Conservation (phyloP, 306 rosid genomes). For the Fagus crenata region DNA sequence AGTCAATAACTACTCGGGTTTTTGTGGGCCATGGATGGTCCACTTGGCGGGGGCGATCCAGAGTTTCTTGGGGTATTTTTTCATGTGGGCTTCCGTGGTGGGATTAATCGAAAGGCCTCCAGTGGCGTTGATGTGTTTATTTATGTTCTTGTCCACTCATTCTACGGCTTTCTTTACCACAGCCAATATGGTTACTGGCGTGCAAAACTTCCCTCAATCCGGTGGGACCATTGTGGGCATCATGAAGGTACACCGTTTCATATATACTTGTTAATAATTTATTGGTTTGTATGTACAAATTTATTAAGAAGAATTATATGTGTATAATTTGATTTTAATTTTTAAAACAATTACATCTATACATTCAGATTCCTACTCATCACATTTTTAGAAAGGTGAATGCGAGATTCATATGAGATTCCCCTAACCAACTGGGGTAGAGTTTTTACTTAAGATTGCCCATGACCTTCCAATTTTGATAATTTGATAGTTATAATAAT, state of each 20-base stretch:
- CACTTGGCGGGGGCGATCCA: constrained; percentile 58
- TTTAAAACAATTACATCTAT: too few species aligned
- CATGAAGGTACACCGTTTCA: constrained; percentile 53
- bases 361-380: too few species aligned
- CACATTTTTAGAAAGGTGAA: too few species aligned
- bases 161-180: constrained; percentile 73
- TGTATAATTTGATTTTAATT: too few species aligned
- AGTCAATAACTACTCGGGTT: background rate
- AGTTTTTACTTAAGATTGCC: too few species aligned
- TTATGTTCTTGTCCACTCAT: constrained; percentile 49
- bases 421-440: too few species aligned
- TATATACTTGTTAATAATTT: too few species aligned
- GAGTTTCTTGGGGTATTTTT: constrained; percentile 59
- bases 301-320: too few species aligned
- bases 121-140: constrained; percentile 61
- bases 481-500: too few species aligned
- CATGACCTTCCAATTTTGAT: too few species aligned
- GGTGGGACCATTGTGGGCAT: constrained; percentile 84
- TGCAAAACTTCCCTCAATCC: constrained; percentile 58
- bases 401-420: too few species aligned
- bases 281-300: too few species aligned
- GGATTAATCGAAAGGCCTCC: constrained; percentile 63
- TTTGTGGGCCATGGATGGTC: constrained; percentile 71
- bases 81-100: constrained; percentile 65
- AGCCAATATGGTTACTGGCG: constrained; percentile 63